Percentiles rank a stretch among this genome's conserved stretches.
Evolutionary conservation across 495 filamentous ascomycete species (phyloP).

Genomic region (Penicillium crystallinum): DNA sequence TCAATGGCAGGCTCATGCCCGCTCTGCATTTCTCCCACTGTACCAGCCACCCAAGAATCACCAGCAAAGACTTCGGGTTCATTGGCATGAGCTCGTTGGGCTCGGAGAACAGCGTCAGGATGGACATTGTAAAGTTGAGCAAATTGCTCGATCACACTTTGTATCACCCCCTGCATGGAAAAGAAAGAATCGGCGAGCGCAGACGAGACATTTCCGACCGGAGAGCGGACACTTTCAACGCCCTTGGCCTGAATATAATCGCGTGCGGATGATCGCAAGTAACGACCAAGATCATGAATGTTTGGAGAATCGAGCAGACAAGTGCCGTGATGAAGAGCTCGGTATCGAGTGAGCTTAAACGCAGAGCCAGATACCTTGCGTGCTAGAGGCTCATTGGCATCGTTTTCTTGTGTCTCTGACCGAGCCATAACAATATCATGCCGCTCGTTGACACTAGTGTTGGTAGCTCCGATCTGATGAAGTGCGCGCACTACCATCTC

Average conservation of each 20-base stretch:
- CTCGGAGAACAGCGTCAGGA: slow-evolving; percentile 29
- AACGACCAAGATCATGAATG: slow-evolving; percentile 56
- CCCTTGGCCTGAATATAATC: slow-evolving; percentile 73
- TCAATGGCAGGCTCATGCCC: slow-evolving; percentile 44
- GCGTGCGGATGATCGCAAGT: slow-evolving; percentile 68
- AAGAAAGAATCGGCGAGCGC: slow-evolving; percentile 35
- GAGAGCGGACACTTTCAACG: slow-evolving; percentile 87
- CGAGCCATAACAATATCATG: slow-evolving; percentile 82
- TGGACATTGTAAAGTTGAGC: slow-evolving; percentile 26
- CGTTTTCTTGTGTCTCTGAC: neutral
- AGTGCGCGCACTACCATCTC: slow-evolving; percentile 85
- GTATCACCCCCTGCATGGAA: slow-evolving; percentile 33
- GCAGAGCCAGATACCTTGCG: slow-evolving; percentile 89
- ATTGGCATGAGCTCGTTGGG: slow-evolving; percentile 29
- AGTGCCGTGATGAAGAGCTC: slow-evolving; percentile 88
- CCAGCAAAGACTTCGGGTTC: slow-evolving; percentile 38
- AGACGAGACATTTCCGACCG: slow-evolving; percentile 70
- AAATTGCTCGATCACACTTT: slow-evolving; percentile 34
- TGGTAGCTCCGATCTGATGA: slow-evolving; percentile 35
- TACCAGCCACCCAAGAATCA: slow-evolving; percentile 38
- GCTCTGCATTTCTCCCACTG: slow-evolving; percentile 45
- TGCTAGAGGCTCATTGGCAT: slow-evolving; percentile 31
- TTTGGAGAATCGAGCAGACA: slow-evolving; percentile 71
- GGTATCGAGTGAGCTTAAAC: slow-evolving; percentile 76
- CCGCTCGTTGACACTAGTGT: slow-evolving; percentile 73